Evolutionary conservation across 306 rosid genomes (phyloP).

Genomic region (Vicia villosa): DNA sequence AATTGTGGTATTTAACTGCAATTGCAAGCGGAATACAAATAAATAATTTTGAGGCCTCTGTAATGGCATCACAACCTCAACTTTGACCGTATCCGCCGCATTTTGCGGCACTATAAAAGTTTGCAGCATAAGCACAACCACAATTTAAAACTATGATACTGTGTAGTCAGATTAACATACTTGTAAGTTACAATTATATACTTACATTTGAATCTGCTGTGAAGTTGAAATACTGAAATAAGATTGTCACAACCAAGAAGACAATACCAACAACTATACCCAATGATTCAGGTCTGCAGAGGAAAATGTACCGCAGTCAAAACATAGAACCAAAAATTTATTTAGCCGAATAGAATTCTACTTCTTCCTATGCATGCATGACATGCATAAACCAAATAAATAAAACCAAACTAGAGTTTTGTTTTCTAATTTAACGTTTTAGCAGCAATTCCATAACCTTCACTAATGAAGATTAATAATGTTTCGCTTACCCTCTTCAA

Average conservation of each 20-base stretch:
- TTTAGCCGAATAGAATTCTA: neutral
- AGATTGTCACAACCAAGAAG: conserved; percentile 77
- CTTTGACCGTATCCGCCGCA: neutral
- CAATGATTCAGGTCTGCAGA: conserved; percentile 89
- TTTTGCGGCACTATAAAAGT: neutral
- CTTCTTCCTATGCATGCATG: neutral
- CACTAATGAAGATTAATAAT: neutral
- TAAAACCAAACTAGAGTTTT: conserved; percentile 1
- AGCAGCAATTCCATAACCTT: conserved; percentile 4
- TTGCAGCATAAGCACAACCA: neutral
- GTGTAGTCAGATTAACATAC: conserved; percentile 3
- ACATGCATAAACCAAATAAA: conserved; percentile 4
- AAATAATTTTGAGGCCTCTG: neutral
- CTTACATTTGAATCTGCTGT: conserved; percentile 84
- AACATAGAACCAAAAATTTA: neutral
- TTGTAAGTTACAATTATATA: conserved; percentile 12
- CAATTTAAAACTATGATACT: neutral
- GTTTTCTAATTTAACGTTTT: conserved; percentile 3
- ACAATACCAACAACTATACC: conserved; percentile 90
- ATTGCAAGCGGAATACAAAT: neutral
- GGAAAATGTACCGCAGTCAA: conserved; percentile 24
- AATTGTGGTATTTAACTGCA: neutral
- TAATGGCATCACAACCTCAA: neutral
- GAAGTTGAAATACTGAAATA: conserved; percentile 91
- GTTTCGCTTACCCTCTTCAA: neutral